These are phyloP conservation scores for Waltiozyma sp. DNA, from an alignment of 1,139 yeast genomes.

Conservation along the genomic window DNA sequence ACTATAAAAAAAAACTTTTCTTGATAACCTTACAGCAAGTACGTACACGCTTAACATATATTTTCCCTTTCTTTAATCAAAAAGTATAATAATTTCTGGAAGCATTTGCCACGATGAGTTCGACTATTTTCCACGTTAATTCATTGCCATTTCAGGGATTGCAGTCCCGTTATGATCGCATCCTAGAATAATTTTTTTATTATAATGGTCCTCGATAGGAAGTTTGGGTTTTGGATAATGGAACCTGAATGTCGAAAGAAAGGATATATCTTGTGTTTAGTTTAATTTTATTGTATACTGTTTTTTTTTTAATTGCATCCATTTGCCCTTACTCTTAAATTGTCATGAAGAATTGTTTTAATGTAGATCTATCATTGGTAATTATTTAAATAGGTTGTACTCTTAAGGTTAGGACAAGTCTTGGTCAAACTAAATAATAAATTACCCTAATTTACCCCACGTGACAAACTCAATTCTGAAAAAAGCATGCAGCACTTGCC, in stretches of 20 bases:
- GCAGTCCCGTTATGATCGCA: conserved; percentile 18
- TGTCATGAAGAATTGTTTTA: too few relatives aligned
- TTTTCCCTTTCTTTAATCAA: conserved; percentile 18
- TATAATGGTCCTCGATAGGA: conserved; percentile 19
- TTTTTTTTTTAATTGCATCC: neutral
- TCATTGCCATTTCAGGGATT: conserved; percentile 21
- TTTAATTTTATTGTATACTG: neutral
- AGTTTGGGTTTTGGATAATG: conserved; percentile 20
- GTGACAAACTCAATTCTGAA: too few relatives aligned
- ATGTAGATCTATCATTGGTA: too few relatives aligned
- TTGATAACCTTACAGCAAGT: too few relatives aligned
- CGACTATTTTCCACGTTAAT: conserved; percentile 16
- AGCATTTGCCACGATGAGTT: conserved; percentile 22
- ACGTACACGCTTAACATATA: neutral
- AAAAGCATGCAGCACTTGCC: too few relatives aligned
- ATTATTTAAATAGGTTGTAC: too few relatives aligned
- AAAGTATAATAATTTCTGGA: conserved; percentile 17
- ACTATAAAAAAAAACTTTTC: neutral
- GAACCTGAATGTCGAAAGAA: conserved; percentile 20
- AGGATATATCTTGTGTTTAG: conserved; percentile 15
- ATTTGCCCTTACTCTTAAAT: neutral
- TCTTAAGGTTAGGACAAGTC: too few relatives aligned
- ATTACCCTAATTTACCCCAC: too few relatives aligned
- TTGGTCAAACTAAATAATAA: too few relatives aligned
- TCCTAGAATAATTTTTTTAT: conserved; percentile 15